Conservation (phyloP, 163 green algal species). For the Scenedesmus sp. region DNA sequence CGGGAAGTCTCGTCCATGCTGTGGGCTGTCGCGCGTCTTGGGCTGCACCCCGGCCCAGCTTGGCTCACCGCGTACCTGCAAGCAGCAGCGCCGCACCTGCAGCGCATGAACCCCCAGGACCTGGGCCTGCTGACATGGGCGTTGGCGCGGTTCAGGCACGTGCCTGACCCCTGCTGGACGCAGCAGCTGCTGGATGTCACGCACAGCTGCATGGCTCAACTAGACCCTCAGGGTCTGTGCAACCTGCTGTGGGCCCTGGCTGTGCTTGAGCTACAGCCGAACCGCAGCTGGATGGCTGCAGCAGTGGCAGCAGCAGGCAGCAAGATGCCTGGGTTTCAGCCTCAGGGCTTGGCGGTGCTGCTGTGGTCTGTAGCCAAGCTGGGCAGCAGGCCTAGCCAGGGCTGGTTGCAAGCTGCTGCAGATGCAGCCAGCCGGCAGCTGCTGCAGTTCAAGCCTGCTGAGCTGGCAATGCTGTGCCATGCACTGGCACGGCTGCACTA, state of each 20-base stretch:
- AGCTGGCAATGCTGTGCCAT: slow-evolving; percentile 46
- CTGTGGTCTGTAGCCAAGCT: slow-evolving; percentile 38
- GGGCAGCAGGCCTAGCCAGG: slow-evolving; percentile 11
- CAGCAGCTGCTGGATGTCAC: slow-evolving; percentile 14
- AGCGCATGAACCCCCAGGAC: slow-evolving; percentile 25
- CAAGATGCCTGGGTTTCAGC: background rate
- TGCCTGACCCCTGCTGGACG: slow-evolving; percentile 5
- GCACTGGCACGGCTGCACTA: slow-evolving; percentile 39
- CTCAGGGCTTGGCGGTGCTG: slow-evolving; percentile 28
- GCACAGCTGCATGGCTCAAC: background rate
- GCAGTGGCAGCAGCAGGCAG: slow-evolving; percentile 37
- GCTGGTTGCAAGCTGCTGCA: slow-evolving; percentile 15
- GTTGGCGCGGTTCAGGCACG: slow-evolving; percentile 46
- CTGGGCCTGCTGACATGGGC: slow-evolving; percentile 17
- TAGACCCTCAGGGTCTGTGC: slow-evolving; percentile 13
- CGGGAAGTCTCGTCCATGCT: slow-evolving; percentile 40
- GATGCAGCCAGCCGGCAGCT: slow-evolving; percentile 27
- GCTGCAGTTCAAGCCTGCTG: slow-evolving; percentile 27
- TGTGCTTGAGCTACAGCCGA: background rate
- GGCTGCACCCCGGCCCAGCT: slow-evolving; percentile 21
- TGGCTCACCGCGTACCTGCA: slow-evolving; percentile 46
- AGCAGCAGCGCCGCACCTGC: slow-evolving; percentile 29
- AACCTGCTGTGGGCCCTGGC: slow-evolving; percentile 23
- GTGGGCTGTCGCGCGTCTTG: slow-evolving; percentile 46
- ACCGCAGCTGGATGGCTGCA: background rate